These are phyloP conservation scores for Sclerotinia sclerotiorum DNA, from an alignment of 2,329 filamentous ascomycete genomes.

Conservation along the genomic window DNA sequence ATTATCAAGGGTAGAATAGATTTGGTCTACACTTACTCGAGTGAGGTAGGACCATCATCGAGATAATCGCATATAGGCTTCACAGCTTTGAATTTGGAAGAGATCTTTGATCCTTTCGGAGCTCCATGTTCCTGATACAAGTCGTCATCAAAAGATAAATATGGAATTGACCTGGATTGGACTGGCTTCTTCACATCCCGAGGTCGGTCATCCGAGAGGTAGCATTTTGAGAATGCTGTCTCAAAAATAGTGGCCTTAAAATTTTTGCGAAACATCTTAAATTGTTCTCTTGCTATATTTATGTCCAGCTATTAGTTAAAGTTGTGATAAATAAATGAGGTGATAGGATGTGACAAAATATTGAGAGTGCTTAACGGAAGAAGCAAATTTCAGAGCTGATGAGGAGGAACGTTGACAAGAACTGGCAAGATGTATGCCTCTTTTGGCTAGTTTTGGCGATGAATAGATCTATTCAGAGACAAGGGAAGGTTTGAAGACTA, in stretches of 20 bases:
- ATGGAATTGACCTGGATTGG: background rate
- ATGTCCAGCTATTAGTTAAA: background rate
- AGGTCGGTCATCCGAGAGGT: constrained; percentile 8
- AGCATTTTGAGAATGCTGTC: background rate
- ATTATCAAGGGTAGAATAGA: background rate
- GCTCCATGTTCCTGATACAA: constrained; percentile 6
- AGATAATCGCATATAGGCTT: background rate
- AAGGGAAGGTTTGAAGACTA: background rate
- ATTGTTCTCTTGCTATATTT: background rate
- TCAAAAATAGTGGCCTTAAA: background rate
- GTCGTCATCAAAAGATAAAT: background rate
- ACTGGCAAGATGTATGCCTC: background rate
- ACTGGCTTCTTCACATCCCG: background rate
- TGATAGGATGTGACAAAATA: background rate
- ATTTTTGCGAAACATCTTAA: background rate
- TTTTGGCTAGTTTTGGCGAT: background rate
- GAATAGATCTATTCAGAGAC: background rate
- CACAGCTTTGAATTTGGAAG: background rate
- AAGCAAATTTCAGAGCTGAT: background rate
- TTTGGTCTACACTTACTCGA: background rate
- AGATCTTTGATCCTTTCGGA: background rate
- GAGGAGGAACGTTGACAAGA: background rate
- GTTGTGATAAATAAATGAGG: background rate
- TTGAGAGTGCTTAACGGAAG: background rate
- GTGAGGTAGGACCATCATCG: background rate